Conservation (phyloP, 116 monocot genomes). For the Dioscorea cayenensis region DNA sequence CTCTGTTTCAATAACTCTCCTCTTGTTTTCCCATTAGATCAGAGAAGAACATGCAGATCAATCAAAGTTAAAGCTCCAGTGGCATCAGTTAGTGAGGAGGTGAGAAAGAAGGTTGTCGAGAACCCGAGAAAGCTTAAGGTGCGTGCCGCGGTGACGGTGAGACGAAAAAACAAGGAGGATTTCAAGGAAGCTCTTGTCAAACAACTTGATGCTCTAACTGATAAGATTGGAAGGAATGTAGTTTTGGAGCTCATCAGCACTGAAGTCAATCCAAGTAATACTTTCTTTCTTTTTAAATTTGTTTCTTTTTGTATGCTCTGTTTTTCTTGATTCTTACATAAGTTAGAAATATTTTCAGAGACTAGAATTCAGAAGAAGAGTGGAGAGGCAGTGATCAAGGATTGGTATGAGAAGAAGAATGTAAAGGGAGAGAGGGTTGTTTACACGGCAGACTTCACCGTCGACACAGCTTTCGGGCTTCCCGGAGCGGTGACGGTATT, state of each 20-base stretch:
- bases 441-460: slow-evolving; percentile 64
- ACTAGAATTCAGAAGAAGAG: slow-evolving; percentile 51
- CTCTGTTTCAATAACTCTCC: neutral
- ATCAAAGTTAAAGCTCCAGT: neutral
- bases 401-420: slow-evolving; percentile 73
- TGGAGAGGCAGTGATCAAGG: slow-evolving; percentile 42
- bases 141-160: slow-evolving; percentile 64
- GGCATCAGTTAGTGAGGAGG: neutral
- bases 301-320: neutral
- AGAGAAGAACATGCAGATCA: neutral
- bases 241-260: slow-evolving; percentile 78
- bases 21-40: neutral
- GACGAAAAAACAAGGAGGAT: slow-evolving; percentile 68
- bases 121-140: slow-evolving; percentile 40
- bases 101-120: neutral
- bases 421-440: slow-evolving; percentile 44
- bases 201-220: slow-evolving; percentile 59
- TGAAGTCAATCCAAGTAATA: slow-evolving; percentile 63
- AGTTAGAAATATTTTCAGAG: slow-evolving; percentile 19
- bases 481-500: slow-evolving; percentile 69
- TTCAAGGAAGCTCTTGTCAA: slow-evolving; percentile 52
- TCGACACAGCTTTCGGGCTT: slow-evolving; percentile 64
- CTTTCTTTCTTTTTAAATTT: slow-evolving; percentile 3
- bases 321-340: neutral
- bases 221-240: slow-evolving; percentile 70